phyloP scores from a whole-genome alignment of 2,329 filamentous ascomycete genomes.

The Botrytis hyacinthi region DNA sequence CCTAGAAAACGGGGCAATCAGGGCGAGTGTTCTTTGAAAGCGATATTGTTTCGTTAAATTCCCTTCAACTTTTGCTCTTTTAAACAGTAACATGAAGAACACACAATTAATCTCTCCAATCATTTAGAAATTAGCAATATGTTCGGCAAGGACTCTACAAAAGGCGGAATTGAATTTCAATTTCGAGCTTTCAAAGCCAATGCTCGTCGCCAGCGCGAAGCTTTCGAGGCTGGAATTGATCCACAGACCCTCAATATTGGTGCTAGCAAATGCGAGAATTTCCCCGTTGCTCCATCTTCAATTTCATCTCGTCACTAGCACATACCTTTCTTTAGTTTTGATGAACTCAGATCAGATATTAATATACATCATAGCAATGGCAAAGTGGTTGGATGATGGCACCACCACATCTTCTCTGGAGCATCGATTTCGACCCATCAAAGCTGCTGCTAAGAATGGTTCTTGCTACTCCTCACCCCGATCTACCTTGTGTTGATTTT shows the following conservation, averaged over 20 bases:
- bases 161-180: conserved; percentile 58
- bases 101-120: not conserved
- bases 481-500: not conserved
- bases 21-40: conserved; percentile 2
- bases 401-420: conserved; percentile 31
- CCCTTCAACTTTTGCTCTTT: not conserved
- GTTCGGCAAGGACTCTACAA: conserved; percentile 57
- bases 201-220: conserved; percentile 48
- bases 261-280: conserved; percentile 21
- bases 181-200: conserved; percentile 56
- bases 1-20: not conserved
- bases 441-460: conserved; percentile 28
- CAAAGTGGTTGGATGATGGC: conserved; percentile 31
- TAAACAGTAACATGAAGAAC: not conserved
- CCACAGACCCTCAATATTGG: conserved; percentile 39
- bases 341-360: conserved; percentile 20
- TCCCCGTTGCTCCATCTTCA: not conserved
- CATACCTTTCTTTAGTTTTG: conserved; percentile 12
- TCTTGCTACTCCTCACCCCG: not conserved
- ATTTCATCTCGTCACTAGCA: conserved; percentile 16
- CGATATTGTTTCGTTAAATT: not conserved
- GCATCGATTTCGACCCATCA: conserved; percentile 37
- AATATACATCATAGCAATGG: conserved; percentile 29
- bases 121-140: conserved; percentile 13
- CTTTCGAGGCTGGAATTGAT: conserved; percentile 47